Percentiles rank a stretch among this genome's conserved stretches.
These are phyloP conservation scores for Fusarium sp. DNA, from an alignment of 2,329 filamentous ascomycete species.

Conservation along the genomic window DNA sequence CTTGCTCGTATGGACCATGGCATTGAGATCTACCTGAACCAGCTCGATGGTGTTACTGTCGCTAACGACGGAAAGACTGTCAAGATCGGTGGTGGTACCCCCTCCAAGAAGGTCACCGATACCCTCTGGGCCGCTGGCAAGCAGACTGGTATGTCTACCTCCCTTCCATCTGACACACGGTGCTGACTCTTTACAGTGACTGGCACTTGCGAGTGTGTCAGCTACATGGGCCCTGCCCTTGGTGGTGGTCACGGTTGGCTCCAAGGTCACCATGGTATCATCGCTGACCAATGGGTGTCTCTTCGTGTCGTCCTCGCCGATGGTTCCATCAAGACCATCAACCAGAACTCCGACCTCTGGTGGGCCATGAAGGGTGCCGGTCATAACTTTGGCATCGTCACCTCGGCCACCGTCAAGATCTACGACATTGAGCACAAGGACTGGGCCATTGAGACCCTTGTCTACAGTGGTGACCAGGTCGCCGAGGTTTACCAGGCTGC, in stretches of 20 bases:
- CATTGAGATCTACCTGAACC: constrained; percentile 58
- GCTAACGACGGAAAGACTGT: constrained; percentile 54
- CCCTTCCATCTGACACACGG: no score
- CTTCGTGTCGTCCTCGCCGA: constrained; percentile 47
- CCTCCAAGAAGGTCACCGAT: constrained; percentile 56
- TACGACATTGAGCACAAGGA: constrained; percentile 40
- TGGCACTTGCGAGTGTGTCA: constrained; percentile 42
- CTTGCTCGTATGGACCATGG: constrained; percentile 58
- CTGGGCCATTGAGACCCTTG: constrained; percentile 49
- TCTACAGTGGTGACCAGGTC: constrained; percentile 58
- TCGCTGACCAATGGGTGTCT: constrained; percentile 48
- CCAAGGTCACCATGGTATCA: constrained; percentile 44
- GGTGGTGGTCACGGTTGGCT: constrained; percentile 47
- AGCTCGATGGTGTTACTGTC: constrained; percentile 55
- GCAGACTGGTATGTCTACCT: constrained; percentile 52
- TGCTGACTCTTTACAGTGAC: constrained; percentile 27
- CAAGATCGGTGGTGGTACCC: constrained; percentile 58
- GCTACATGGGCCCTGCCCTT: constrained; percentile 44
- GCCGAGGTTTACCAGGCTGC: constrained; percentile 56
- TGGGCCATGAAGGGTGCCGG: constrained; percentile 50
- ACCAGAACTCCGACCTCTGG: constrained; percentile 45
- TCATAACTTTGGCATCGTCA: constrained; percentile 49
- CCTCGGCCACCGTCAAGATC: constrained; percentile 45
- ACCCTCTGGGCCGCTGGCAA: constrained; percentile 59
- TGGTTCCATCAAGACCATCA: constrained; percentile 38